Evolutionary conservation across 176 grass and related monocot species (phyloP), one percentile per base, ranked within the genome.

Genomic region (Puccinellia tenuiflora): DNA sequence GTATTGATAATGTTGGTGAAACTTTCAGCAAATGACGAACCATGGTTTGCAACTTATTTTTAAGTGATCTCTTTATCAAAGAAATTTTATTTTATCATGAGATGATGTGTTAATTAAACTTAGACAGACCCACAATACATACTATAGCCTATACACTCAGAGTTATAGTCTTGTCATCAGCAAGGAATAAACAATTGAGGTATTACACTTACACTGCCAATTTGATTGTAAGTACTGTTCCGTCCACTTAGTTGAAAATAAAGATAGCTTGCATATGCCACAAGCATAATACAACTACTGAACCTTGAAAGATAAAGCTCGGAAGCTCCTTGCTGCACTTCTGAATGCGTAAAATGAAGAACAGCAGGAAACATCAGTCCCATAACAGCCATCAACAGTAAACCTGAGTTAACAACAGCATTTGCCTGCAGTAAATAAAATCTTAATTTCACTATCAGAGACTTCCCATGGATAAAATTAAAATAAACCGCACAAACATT

Each of bases 371-470:
- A 94, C 77, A 91, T 88, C 77, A 94, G 79, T 39, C 89, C 92
- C 89, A 94, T 94, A 73, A 94, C 92, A 63, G 88, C 90, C 91
- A 97, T 89, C 84, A 97, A 61, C 10, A 97, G 83, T 66, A 97
- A 81, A 69, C 94, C 87, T 66, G 89, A 92, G 81, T 92, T 94
- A 62, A 94, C 91, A 56, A 43, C 87, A 63, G 92, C 83, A 48
- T 45, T 92, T 64, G 89, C 82, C 85, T 97, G 73, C 78, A 7
- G 16, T 53, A 76, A 82, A 87, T 26, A 51, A 77, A 86, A 62
- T 65, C 7, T 59, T 73, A 47, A 79, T 73, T 28, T 26, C 39
- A 28, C 4, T 59, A 79, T 40, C 14, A 83, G 43, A 73, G 43
- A 45, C 18, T 83, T 81, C 28, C 14, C 9, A 25, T 72, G 46